Evolutionary conservation across 2,329 filamentous ascomycete genomes (phyloP).

Genomic region (Rhynchosporium agropyri): DNA sequence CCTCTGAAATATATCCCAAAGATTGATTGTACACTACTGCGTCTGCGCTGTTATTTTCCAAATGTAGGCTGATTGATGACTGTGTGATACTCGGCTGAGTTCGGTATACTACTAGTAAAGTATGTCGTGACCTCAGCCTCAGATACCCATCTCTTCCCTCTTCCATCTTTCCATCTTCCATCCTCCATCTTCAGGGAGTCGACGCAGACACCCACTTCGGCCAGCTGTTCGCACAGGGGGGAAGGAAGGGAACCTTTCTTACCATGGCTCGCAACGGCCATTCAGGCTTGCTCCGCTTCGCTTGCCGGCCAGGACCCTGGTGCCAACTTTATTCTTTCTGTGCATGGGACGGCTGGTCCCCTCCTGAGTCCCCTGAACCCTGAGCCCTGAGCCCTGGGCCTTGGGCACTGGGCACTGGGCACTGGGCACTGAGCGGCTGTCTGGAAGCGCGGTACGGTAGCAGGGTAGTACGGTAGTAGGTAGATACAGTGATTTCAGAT

Average conservation of each 20-base stretch:
- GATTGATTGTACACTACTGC: conserved; percentile 23
- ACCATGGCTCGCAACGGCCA: conserved; percentile 8
- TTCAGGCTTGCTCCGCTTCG: conserved; percentile 8
- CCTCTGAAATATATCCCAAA: conserved; percentile 34
- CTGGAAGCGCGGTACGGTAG: conserved; percentile 19
- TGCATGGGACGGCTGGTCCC: conserved; percentile 5
- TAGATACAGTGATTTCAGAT: no score
- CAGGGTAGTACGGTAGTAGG: no score
- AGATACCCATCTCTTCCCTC: no score
- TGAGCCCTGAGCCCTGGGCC: no score
- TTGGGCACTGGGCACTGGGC: neutral
- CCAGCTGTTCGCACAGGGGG: neutral
- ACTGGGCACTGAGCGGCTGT: conserved; percentile 10
- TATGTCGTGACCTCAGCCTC: no score
- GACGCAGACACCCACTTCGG: neutral
- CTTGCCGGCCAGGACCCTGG: neutral
- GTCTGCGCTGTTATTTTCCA: neutral
- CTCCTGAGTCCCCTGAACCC: neutral
- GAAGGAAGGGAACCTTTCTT: neutral
- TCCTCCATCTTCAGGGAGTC: no score
- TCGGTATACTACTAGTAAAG: no score
- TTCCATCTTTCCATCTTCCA: no score
- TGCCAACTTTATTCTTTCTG: neutral
- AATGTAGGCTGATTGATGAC: neutral
- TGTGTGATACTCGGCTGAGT: no score